These are phyloP conservation scores for Zychaea mexicana DNA, from an alignment of 371 early-diverging fungal species.

Conservation along the genomic window DNA sequence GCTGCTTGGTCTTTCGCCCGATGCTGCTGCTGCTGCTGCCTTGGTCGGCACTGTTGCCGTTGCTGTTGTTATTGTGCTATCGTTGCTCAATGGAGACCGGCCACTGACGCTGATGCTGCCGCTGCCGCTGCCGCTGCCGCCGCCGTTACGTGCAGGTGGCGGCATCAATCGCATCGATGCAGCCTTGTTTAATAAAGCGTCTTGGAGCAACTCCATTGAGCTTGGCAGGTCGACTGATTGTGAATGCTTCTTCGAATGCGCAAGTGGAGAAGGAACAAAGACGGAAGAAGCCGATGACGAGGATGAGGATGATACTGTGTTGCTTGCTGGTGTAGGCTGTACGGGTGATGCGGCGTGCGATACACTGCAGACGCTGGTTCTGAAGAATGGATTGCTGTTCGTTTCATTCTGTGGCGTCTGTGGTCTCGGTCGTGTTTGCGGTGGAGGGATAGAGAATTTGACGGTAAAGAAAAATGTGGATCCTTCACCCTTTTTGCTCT, in stretches of 20 bases:
- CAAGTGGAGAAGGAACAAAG: slow-evolving; percentile 26
- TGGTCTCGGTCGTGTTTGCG: slow-evolving; percentile 48
- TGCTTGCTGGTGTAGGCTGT: slow-evolving; percentile 9
- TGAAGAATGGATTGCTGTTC: slow-evolving; percentile 45
- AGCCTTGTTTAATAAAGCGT: slow-evolving; percentile 40
- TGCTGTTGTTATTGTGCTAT: neutral
- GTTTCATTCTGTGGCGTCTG: slow-evolving; percentile 59
- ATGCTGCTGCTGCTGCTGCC: neutral
- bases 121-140: neutral
- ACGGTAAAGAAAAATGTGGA: slow-evolving; percentile 67
- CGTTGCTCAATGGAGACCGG: too few relatives aligned
- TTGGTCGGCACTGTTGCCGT: neutral
- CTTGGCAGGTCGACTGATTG: slow-evolving; percentile 25
- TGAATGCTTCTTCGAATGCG: slow-evolving; percentile 30
- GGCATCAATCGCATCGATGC: slow-evolving; percentile 44
- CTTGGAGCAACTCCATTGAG: slow-evolving; percentile 27
- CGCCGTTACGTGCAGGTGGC: slow-evolving; percentile 30
- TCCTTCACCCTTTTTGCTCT: slow-evolving; percentile 60
- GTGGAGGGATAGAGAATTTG: slow-evolving; percentile 53
- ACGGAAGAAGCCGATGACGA: neutral
- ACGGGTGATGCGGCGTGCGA: neutral
- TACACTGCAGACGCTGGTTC: slow-evolving; percentile 36
- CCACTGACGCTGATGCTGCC: too few relatives aligned
- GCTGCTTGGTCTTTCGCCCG: neutral
- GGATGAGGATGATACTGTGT: neutral